Base-by-base conservation (phyloP, 768 basidiomycete genomes). In the Suillus ampliporus region DNA sequence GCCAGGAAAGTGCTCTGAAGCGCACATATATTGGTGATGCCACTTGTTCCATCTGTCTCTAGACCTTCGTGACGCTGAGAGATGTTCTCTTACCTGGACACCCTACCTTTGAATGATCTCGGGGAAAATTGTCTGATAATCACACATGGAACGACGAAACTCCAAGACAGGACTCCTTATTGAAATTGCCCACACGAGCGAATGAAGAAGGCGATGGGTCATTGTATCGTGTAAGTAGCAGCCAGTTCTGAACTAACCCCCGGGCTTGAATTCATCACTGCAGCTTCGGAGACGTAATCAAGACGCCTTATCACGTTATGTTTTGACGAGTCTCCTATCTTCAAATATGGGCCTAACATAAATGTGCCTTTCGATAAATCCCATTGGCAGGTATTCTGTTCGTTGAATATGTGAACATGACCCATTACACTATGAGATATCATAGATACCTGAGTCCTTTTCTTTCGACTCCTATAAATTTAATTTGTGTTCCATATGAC, bases 101-200 rank as follows among this genome's bases (percentile, higher is more conserved):
- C 6, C 31, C 23, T 10, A 21, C 54, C 50, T 11, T 38, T 28
- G 37, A 11, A 40, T 26, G 21, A 31, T 26, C 37, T 66, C 0
- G 65, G 63, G 7, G 56, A 64, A 35, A 72, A 65, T 11, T 6
- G 23, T 35, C 23, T 69, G 41, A 23, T 0, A 19, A 50, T 67
- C 8, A 0, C 0, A 7, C 4, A 31, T n/a, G n/a, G n/a, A n/a
- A n/a, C n/a, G n/a, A n/a, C n/a, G n/a, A n/a, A n/a, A n/a, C n/a
- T n/a, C n/a, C n/a, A n/a, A 66, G 15, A 14, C n/a, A n/a, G n/a
- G n/a, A n/a, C n/a, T n/a, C n/a, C n/a, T n/a, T n/a, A n/a, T n/a
- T n/a, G n/a, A n/a, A n/a, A n/a, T n/a, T n/a, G 60, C 59, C 11
- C 65, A 72, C 17, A n/a, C n/a, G 65, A 68, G 46, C 64, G 37